A percentile compares a stretch with the other conserved stretches of the same genome.
These are phyloP conservation scores for Xylaria sp. DNA, from an alignment of 2,329 filamentous ascomycete species.

Conservation along the genomic window DNA sequence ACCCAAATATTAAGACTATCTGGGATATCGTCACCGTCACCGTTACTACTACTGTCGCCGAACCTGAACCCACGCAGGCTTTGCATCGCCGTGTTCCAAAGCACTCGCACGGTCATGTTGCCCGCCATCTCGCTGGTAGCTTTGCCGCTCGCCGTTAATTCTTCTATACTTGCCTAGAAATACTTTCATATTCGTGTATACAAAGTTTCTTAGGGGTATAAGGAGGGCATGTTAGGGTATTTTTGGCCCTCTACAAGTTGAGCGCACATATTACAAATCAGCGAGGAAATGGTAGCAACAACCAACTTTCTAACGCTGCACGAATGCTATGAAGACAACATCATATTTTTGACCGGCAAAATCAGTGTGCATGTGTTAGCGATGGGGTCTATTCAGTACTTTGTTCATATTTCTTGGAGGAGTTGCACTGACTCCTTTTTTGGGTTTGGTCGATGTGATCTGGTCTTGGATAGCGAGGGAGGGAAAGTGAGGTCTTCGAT, in stretches of 20 bases:
- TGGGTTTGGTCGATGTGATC: background rate
- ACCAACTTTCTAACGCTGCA: background rate
- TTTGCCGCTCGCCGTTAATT: constrained; percentile 39
- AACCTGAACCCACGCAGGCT: constrained; percentile 36
- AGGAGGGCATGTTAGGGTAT: background rate
- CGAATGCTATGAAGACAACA: constrained; percentile 20
- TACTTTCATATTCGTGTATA: constrained; percentile 23
- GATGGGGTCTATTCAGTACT: background rate
- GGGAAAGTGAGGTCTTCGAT: constrained; percentile 18
- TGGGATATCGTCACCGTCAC: constrained; percentile 60
- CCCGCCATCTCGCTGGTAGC: constrained; percentile 38
- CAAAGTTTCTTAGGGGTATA: constrained; percentile 14
- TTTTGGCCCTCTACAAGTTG: background rate
- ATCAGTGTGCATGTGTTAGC: constrained; percentile 24
- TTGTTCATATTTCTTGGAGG: background rate
- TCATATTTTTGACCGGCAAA: background rate
- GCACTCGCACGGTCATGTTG: constrained; percentile 41
- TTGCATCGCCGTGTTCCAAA: constrained; percentile 39
- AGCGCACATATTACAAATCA: background rate
- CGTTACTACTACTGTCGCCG: constrained; percentile 40
- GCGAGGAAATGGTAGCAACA: background rate
- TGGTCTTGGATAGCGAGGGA: constrained; percentile 5
- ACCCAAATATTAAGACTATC: constrained; percentile 52
- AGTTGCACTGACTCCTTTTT: background rate
- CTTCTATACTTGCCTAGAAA: background rate